Evolutionary conservation across 345 rosid species (phyloP).

Genomic region (Kandelia obovata): DNA sequence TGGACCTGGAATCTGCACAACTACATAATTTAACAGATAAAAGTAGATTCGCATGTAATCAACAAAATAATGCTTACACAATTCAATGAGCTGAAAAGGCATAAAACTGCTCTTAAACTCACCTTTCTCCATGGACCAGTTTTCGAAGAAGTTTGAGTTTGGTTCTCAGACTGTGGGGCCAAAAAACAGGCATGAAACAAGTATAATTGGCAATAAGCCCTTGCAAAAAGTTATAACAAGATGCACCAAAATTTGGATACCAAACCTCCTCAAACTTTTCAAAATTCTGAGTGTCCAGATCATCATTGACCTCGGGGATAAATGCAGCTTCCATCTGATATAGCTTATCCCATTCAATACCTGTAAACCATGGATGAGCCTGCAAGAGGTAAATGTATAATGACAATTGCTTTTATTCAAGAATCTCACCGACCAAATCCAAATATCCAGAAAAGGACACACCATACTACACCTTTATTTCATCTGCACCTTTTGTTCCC

Average conservation of each 20-base stretch:
- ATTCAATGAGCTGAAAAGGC: not conserved
- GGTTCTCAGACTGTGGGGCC: constrained; percentile 51
- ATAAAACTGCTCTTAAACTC: constrained; percentile 10
- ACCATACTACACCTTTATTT: constrained; percentile 79
- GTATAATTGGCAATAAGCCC: constrained; percentile 5
- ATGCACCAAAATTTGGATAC: constrained; percentile 12
- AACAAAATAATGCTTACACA: not conserved
- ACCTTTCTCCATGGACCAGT: constrained; percentile 90
- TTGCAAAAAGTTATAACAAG: not conserved
- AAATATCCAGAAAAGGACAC: constrained; percentile 51
- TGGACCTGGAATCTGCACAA: not conserved
- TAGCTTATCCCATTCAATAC: constrained; percentile 72
- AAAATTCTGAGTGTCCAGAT: constrained; percentile 93
- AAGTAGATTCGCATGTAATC: not conserved
- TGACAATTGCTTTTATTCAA: constrained; percentile 26
- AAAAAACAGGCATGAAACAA: constrained; percentile 18
- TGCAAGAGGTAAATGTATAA: constrained; percentile 33
- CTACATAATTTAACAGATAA: constrained; percentile 1
- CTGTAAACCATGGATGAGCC: constrained; percentile 82
- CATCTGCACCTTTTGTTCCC: constrained; percentile 79
- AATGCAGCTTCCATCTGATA: constrained; percentile 88
- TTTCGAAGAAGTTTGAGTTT: constrained; percentile 38
- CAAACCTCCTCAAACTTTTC: constrained; percentile 87
- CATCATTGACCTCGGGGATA: constrained; percentile 83
- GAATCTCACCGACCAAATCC: constrained; percentile 14